These are phyloP conservation scores for Kitagawia praeruptora DNA, from an alignment of 129 eudicot species.

Conservation along the genomic window DNA sequence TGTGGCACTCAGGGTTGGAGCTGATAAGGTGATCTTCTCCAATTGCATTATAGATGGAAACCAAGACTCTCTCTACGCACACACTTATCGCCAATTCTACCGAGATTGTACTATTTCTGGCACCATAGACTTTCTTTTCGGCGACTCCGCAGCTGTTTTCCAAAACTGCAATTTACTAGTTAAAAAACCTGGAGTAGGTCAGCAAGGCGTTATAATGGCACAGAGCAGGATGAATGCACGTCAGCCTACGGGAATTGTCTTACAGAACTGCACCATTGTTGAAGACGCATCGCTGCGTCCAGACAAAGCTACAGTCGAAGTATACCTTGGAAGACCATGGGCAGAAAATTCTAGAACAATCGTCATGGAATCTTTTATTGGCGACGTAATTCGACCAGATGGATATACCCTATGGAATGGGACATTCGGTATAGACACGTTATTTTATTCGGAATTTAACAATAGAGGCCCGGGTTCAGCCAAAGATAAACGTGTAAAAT, in stretches of 20 bases:
- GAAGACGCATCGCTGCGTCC: constrained; percentile 42
- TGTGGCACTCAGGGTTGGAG: constrained; percentile 56
- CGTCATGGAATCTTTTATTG: constrained; percentile 58
- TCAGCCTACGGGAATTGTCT: constrained; percentile 62
- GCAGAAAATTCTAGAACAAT: constrained; percentile 61
- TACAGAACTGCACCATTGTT: constrained; percentile 53
- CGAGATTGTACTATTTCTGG: constrained; percentile 57
- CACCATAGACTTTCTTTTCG: constrained; percentile 67
- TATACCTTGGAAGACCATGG: constrained; percentile 85
- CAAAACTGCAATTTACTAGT: constrained; percentile 53
- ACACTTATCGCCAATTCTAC: constrained; percentile 72
- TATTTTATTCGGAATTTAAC: constrained; percentile 56
- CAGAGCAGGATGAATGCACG: constrained; percentile 61
- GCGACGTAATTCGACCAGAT: constrained; percentile 52
- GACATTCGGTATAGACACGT: constrained; percentile 48
- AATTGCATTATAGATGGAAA: constrained; percentile 61
- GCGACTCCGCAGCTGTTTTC: constrained; percentile 54
- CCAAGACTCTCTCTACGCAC: constrained; percentile 71
- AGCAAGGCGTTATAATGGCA: constrained; percentile 50
- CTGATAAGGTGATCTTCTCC: constrained; percentile 45
- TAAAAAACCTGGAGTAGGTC: constrained; percentile 40
- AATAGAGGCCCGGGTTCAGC: constrained; percentile 55
- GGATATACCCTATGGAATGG: constrained; percentile 73
- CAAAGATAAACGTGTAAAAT: constrained; percentile 37
- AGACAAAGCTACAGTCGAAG: not conserved